phyloP scores from a whole-genome alignment of 805 yeast species.

The Zygotorulaspora sp. region DNA sequence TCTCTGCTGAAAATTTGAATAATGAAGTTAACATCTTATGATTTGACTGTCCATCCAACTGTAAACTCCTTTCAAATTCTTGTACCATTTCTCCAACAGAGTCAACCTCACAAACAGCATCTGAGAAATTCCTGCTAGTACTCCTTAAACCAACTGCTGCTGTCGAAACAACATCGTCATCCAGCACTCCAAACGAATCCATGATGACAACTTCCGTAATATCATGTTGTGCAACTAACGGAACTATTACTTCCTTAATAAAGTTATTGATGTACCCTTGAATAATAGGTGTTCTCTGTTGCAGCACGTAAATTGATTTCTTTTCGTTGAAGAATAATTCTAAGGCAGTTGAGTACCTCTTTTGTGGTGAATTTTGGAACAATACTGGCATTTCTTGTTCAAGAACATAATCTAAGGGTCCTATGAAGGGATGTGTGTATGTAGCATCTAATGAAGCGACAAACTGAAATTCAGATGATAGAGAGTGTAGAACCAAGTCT shows the following conservation, averaged over 20 bases:
- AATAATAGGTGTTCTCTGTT: conserved; percentile 80
- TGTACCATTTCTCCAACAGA: conserved; percentile 22
- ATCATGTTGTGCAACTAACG: conserved; percentile 41
- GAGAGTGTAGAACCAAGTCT: conserved; percentile 62
- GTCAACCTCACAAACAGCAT: conserved; percentile 24
- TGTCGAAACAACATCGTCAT: conserved; percentile 15
- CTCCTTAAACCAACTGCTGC: conserved; percentile 9
- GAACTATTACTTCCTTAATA: conserved; percentile 46
- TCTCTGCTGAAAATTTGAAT: conserved; percentile 22
- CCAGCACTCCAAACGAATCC: conserved; percentile 67
- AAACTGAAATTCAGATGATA: conserved; percentile 46
- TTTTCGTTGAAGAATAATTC: conserved; percentile 54
- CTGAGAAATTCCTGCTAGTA: conserved; percentile 16
- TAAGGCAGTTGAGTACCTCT: conserved; percentile 50
- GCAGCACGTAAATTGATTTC: conserved; percentile 53
- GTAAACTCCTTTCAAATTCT: conserved; percentile 22
- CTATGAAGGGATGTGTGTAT: conserved; percentile 73
- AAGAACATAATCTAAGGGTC: conserved; percentile 58
- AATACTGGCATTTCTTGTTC: conserved; percentile 15
- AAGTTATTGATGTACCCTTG: conserved; percentile 54
- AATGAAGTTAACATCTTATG: conserved; percentile 19
- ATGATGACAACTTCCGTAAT: conserved; percentile 50
- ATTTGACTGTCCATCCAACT: conserved; percentile 16
- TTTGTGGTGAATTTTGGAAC: conserved; percentile 14
- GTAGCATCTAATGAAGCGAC: conserved; percentile 55